Evolutionary conservation across 129 eudicot genomes (phyloP).

Genomic region (Escallonia herrerae): DNA sequence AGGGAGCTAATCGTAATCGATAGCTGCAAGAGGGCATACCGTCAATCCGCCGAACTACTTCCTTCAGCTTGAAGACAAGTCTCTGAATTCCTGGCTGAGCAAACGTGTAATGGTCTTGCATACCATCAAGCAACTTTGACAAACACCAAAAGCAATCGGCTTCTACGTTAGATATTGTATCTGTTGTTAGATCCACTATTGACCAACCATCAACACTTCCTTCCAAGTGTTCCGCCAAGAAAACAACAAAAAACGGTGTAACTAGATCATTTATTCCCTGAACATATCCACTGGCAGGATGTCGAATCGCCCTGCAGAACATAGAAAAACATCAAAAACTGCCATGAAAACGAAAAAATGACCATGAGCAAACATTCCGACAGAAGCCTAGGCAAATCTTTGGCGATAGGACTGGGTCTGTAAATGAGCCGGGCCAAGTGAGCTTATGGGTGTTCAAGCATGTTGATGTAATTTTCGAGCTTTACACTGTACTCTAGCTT

Average conservation of each 20-base stretch:
- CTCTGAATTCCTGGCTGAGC: conserved; percentile 99
- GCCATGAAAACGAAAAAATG: neutral
- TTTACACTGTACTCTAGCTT: too few relatives aligned
- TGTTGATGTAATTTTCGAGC: too few relatives aligned
- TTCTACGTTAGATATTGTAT: conserved; percentile 62
- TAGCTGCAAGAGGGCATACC: conserved; percentile 39
- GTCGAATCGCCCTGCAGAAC: conserved; percentile 81
- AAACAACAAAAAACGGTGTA: conserved; percentile 90
- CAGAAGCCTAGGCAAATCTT: too few relatives aligned
- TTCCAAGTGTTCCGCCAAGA: conserved; percentile 79
- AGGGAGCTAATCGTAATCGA: neutral
- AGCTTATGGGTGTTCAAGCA: too few relatives aligned
- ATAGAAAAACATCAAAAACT: neutral
- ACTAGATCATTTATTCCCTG: conserved; percentile 97
- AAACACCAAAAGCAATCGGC: conserved; percentile 96
- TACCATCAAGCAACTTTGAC: conserved; percentile 90
- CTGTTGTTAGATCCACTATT: conserved; percentile 43
- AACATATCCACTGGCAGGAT: conserved; percentile 98
- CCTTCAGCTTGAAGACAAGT: conserved; percentile 95
- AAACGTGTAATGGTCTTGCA: conserved; percentile 98
- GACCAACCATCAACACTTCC: conserved; percentile 76
- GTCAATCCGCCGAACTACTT: conserved; percentile 81
- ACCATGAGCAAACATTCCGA: too few relatives aligned
- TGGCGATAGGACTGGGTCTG: too few relatives aligned
- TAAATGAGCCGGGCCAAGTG: too few relatives aligned